These are phyloP conservation scores for Russula foetens DNA, from an alignment of 768 basidiomycete genomes.

Conservation along the genomic window DNA sequence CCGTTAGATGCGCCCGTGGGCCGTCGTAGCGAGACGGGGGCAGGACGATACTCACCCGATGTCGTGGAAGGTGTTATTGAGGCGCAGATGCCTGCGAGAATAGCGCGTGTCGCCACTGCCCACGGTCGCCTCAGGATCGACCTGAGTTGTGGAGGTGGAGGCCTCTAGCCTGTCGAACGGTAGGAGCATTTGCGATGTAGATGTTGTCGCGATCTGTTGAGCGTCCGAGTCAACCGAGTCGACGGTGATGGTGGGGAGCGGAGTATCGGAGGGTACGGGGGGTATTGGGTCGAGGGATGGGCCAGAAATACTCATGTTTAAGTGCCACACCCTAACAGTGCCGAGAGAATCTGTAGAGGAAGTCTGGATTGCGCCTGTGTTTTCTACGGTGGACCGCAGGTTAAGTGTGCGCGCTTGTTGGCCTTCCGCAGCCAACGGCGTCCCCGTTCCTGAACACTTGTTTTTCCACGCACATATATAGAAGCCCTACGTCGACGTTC, in stretches of 20 bases:
- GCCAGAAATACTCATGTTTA: neutral
- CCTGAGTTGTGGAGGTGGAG: slow-evolving; percentile 1
- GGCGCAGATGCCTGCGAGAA: neutral
- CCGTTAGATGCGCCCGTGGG: neutral
- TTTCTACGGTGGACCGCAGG: neutral
- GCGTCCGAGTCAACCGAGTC: neutral
- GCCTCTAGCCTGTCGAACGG: neutral
- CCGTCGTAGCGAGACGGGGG: no score
- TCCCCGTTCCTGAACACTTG: neutral
- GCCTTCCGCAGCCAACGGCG: neutral
- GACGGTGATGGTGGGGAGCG: neutral
- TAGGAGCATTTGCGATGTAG: neutral
- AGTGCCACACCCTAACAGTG: slow-evolving; percentile 5
- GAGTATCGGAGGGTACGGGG: neutral
- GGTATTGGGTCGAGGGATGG: neutral
- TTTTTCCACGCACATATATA: neutral
- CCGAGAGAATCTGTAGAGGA: neutral
- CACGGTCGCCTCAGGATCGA: neutral
- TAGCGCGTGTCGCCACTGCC: neutral
- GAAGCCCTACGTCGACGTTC: no score
- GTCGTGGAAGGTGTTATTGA: neutral
- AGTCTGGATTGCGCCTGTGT: neutral
- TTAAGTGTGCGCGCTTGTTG: slow-evolving; percentile 3
- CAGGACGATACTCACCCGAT: slow-evolving; percentile 1
- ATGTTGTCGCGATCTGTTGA: neutral